phyloP scores from a whole-genome alignment of 148 eudicot species.

The Selenicereus undatus region DNA sequence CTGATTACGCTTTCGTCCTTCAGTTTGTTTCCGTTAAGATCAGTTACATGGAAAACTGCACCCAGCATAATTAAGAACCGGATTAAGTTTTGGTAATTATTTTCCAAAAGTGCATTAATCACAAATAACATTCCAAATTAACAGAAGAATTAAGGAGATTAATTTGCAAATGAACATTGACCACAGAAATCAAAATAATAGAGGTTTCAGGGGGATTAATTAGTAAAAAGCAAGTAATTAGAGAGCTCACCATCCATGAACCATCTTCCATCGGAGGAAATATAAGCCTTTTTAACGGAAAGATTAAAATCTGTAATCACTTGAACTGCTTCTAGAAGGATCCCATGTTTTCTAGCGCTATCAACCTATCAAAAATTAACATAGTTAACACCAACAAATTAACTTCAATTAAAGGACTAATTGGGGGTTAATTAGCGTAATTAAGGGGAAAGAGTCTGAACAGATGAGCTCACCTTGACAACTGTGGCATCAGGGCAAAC shows the following conservation, averaged over 20 bases:
- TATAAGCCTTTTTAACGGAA: conserved; percentile 72
- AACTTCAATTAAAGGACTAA: not conserved
- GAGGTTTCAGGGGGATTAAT: no score
- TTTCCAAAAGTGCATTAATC: not conserved
- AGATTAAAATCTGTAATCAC: conserved; percentile 83
- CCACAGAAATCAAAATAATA: no score
- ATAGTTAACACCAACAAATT: not conserved
- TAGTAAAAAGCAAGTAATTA: not conserved
- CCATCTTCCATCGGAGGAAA: conserved; percentile 94
- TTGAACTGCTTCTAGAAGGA: conserved; percentile 88
- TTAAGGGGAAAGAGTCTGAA: not conserved
- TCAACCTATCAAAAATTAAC: conserved; percentile 45
- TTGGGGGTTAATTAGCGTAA: not conserved
- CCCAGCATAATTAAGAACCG: not conserved
- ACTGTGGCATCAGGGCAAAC: conserved; percentile 64
- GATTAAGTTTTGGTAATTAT: not conserved
- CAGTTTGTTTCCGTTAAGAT: conserved; percentile 69
- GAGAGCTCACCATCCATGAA: conserved; percentile 83
- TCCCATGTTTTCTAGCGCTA: conserved; percentile 82
- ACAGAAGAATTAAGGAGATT: not conserved
- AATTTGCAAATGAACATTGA: not conserved
- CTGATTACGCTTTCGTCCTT: conserved; percentile 72
- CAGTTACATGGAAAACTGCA: conserved; percentile 98
- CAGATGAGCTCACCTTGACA: conserved; percentile 52
- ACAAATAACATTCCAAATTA: not conserved